Conservation (phyloP, 345 rosid species). For the Linum tenue region DNA sequence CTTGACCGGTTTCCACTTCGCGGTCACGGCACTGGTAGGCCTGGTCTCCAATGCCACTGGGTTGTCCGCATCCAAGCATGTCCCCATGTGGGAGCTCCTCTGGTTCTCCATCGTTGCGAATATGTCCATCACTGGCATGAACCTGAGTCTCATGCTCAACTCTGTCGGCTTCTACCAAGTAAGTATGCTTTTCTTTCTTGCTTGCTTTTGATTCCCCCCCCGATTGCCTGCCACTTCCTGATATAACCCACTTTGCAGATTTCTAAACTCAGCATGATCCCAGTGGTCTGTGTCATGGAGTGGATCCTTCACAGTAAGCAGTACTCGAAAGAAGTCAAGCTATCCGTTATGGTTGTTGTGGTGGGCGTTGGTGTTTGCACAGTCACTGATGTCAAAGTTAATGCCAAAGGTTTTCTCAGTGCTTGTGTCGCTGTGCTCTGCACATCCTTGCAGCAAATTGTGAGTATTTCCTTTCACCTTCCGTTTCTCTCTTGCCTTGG, state of each 20-base stretch:
- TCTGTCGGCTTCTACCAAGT: slow-evolving; percentile 95
- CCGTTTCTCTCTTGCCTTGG: neutral
- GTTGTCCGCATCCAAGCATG: slow-evolving; percentile 54
- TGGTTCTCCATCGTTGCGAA: slow-evolving; percentile 92
- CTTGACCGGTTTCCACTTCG: slow-evolving; percentile 85
- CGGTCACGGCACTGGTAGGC: slow-evolving; percentile 76
- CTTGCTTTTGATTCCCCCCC: neutral
- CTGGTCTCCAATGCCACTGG: slow-evolving; percentile 87
- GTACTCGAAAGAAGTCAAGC: slow-evolving; percentile 66
- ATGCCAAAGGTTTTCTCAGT: slow-evolving; percentile 81
- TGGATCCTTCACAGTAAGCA: slow-evolving; percentile 84
- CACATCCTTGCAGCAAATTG: slow-evolving; percentile 94
- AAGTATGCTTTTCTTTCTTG: neutral
- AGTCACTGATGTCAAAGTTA: slow-evolving; percentile 87
- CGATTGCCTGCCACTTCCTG: neutral
- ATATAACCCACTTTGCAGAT: slow-evolving; percentile 30
- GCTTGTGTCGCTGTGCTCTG: slow-evolving; percentile 76
- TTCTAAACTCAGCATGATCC: slow-evolving; percentile 93
- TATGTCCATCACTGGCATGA: slow-evolving; percentile 77
- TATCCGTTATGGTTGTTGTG: slow-evolving; percentile 75
- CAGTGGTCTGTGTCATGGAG: slow-evolving; percentile 89
- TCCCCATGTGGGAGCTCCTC: slow-evolving; percentile 92
- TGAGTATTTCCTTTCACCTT: slow-evolving; percentile 26
- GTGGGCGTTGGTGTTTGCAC: slow-evolving; percentile 93
- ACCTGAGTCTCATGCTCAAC: slow-evolving; percentile 89